Percentiles rank a stretch among this genome's conserved stretches.
Evolutionary conservation across 2,329 filamentous ascomycete genomes (phyloP).

Genomic region (Chaetomium globosum): DNA sequence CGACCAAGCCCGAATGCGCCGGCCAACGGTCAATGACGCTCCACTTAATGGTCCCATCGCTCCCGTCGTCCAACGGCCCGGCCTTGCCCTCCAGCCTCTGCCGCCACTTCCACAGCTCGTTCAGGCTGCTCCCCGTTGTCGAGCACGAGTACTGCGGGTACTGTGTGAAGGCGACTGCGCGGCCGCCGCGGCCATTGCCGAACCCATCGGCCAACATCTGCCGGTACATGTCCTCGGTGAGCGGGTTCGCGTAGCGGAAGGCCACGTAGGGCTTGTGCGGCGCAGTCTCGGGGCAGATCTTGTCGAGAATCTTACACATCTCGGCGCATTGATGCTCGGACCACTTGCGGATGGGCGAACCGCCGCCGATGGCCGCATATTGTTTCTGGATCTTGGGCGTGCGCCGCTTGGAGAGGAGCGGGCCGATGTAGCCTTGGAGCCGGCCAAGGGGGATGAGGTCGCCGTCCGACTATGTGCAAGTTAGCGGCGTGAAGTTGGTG

Average conservation of each 20-base stretch:
- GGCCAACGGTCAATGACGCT: conserved; percentile 99
- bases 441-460: conserved; percentile 95
- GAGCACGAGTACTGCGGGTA: conserved; percentile 99
- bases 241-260: conserved; percentile 89
- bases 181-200: conserved; percentile 82
- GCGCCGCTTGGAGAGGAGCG: conserved; percentile 79
- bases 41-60: conserved; percentile 80
- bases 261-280: conserved; percentile 97
- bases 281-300: conserved; percentile 86
- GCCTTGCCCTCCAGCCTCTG: conserved; percentile 81
- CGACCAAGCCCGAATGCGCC: conserved; percentile 82
- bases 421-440: conserved; percentile 86
- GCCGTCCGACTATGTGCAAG: conserved; percentile 69
- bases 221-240: conserved; percentile 93
- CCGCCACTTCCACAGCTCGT: conserved; percentile 97
- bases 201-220: conserved; percentile 85
- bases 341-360: conserved; percentile 98
- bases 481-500: background rate
- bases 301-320: conserved; percentile 97
- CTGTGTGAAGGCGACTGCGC: conserved; percentile 95
- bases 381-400: conserved; percentile 97
- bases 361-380: conserved; percentile 91
- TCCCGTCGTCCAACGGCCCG: conserved; percentile 52
- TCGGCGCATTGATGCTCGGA: conserved; percentile 90
- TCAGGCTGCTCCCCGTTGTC: conserved; percentile 92